Evolutionary conservation across 2,329 filamentous ascomycete genomes (phyloP).

Genomic region (Penicillium sp.): DNA sequence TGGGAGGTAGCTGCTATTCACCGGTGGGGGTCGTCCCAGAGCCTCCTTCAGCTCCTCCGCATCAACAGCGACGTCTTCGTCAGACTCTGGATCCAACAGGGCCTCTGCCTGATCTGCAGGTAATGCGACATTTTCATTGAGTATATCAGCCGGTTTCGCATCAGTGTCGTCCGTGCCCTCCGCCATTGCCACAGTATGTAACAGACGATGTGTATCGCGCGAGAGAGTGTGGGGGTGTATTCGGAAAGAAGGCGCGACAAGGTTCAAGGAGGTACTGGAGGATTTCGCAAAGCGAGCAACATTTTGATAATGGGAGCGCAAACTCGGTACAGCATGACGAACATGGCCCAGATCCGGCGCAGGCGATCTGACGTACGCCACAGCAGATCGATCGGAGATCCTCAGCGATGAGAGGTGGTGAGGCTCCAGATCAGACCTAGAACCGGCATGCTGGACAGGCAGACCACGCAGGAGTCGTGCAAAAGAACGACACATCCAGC

Average conservation of each 20-base stretch:
- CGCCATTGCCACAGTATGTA: slow-evolving; percentile 6
- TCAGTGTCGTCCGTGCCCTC: slow-evolving; percentile 1
- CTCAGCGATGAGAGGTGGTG: slow-evolving; percentile 27
- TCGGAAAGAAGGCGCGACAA: slow-evolving; percentile 3
- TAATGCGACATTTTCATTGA: slow-evolving; percentile 12
- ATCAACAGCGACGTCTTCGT: slow-evolving; percentile 49
- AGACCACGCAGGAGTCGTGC: slow-evolving; percentile 23
- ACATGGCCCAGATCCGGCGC: slow-evolving; percentile 11
- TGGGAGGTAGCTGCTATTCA: slow-evolving; percentile 78
- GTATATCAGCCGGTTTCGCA: slow-evolving; percentile 15
- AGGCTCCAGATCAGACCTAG: slow-evolving; percentile 23
- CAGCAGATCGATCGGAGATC: slow-evolving; percentile 25
- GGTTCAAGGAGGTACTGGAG: not conserved
- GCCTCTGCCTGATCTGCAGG: slow-evolving; percentile 20
- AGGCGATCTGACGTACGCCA: slow-evolving; percentile 26
- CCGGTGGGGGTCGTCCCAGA: slow-evolving; percentile 61
- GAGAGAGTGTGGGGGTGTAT: slow-evolving; percentile 2
- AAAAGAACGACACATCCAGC: slow-evolving; percentile 32
- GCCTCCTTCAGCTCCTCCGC: slow-evolving; percentile 57
- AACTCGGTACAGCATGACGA: slow-evolving; percentile 15
- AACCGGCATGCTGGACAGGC: slow-evolving; percentile 29
- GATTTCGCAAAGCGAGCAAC: not conserved
- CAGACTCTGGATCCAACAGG: slow-evolving; percentile 50
- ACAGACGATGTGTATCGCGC: not conserved
- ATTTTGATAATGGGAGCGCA: not conserved